These are phyloP conservation scores for Aspergillus ostianus DNA, from an alignment of 495 filamentous ascomycete genomes.

Conservation along the genomic window DNA sequence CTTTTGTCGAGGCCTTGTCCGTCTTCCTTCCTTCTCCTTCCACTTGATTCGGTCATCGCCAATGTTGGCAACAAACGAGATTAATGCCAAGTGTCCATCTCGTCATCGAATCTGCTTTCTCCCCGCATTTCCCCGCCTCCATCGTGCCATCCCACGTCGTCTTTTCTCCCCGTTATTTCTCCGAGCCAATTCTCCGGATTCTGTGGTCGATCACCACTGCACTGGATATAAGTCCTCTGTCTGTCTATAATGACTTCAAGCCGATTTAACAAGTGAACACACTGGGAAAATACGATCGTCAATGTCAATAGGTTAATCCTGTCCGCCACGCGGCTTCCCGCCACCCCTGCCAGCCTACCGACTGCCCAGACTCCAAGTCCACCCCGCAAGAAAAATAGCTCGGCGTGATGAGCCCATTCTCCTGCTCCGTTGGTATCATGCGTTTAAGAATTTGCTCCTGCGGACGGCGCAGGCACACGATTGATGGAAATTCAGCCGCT, in stretches of 20 bases:
- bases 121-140: slow-evolving; percentile 1
- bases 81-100: background rate
- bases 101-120: background rate
- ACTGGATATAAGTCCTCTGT: background rate
- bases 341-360: background rate
- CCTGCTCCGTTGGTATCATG: background rate
- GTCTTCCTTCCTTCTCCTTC: background rate
- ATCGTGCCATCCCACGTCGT: background rate
- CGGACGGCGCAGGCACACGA: slow-evolving; percentile 1
- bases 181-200: slow-evolving; percentile 22
- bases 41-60: background rate
- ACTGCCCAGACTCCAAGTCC: background rate
- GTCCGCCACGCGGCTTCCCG: background rate
- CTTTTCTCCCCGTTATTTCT: slow-evolving; percentile 18
- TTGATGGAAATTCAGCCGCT: slow-evolving; percentile 17
- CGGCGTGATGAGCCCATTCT: background rate
- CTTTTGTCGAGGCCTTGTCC: background rate
- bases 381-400: background rate
- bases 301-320: background rate
- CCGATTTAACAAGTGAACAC: background rate
- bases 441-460: background rate
- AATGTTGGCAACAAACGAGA: no score
- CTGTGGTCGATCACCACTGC: background rate
- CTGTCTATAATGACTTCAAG: background rate
- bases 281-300: background rate